These are phyloP conservation scores for Xylariales sp. DNA, from an alignment of 2,329 filamentous ascomycete species.

Conservation along the genomic window DNA sequence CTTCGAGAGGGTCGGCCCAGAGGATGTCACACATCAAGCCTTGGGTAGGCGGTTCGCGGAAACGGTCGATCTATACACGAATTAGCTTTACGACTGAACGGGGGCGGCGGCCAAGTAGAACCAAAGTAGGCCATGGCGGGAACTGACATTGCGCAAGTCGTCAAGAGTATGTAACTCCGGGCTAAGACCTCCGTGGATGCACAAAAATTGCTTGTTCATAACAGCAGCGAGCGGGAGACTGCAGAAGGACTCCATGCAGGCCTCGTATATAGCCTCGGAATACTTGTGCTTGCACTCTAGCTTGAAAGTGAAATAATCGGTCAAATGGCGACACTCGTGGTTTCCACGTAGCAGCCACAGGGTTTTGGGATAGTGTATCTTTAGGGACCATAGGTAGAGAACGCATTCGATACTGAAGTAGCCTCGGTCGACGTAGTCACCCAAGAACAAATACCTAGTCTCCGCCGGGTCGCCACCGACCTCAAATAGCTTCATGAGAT, in stretches of 20 bases:
- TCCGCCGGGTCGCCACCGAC: conserved; percentile 96
- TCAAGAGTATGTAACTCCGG: conserved; percentile 96
- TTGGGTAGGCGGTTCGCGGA: conserved; percentile 96
- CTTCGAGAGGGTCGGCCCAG: conserved; percentile 97
- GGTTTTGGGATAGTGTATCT: conserved; percentile 98
- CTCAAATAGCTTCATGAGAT: conserved; percentile 99
- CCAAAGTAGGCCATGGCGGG: not conserved
- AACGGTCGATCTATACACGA: conserved; percentile 83
- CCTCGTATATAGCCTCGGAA: conserved; percentile 94
- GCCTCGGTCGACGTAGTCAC: conserved; percentile 97
- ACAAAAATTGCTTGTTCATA: conserved; percentile 99
- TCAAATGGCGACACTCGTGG: conserved; percentile 98
- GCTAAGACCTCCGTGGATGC: conserved; percentile 95
- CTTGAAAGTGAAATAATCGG: conserved; percentile 99
- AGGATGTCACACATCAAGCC: conserved; percentile 99
- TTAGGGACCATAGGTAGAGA: conserved; percentile 95
- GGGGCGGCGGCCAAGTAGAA: not conserved
- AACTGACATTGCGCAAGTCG: conserved; percentile 84
- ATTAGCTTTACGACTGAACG: conserved; percentile 17
- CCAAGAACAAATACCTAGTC: conserved; percentile 95
- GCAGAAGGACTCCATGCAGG: conserved; percentile 99
- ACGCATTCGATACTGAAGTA: conserved; percentile 99
- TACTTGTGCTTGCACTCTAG: conserved; percentile 99
- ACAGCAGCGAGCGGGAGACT: conserved; percentile 90
- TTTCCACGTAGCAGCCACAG: conserved; percentile 98